Evolutionary conservation across 768 basidiomycete species (phyloP).

Genomic region (Amyloporia xantha): DNA sequence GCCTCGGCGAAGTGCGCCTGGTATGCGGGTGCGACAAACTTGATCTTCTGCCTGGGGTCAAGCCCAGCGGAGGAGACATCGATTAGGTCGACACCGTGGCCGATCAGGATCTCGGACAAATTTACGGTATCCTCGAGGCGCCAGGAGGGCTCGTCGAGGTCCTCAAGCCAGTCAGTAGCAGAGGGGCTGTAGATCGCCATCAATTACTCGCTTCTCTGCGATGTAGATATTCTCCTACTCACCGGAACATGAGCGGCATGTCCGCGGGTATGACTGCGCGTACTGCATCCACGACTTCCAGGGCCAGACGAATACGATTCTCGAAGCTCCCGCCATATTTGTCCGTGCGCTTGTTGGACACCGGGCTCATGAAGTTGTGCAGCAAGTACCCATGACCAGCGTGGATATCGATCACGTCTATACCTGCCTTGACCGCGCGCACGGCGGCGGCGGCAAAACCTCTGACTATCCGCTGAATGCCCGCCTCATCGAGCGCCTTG

Average conservation of each 20-base stretch:
- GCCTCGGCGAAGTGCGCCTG: constrained; percentile 16
- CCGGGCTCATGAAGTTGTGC: constrained; percentile 30
- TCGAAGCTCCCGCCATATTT: constrained; percentile 43
- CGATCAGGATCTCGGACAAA: constrained; percentile 48
- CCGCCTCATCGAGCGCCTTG: not conserved
- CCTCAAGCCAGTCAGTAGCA: constrained; percentile 69
- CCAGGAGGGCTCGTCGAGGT: constrained; percentile 58
- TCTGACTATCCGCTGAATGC: not conserved
- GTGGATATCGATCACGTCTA: constrained; percentile 19
- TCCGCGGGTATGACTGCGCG: constrained; percentile 49
- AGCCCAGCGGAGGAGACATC: constrained; percentile 68
- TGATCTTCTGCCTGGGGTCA: constrained; percentile 34
- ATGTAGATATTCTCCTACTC: constrained; percentile 11
- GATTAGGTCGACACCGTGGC: constrained; percentile 66
- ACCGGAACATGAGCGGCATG: constrained; percentile 71
- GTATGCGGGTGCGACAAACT: constrained; percentile 25
- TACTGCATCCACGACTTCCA: constrained; percentile 60
- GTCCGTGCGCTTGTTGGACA: constrained; percentile 36
- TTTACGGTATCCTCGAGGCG: constrained; percentile 57
- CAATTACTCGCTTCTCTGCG: not conserved
- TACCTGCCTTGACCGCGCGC: constrained; percentile 53
- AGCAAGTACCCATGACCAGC: constrained; percentile 19
- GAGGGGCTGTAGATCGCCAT: constrained; percentile 39
- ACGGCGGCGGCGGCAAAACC: constrained; percentile 19
- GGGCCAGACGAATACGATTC: constrained; percentile 45